Base-by-base conservation (phyloP, 73 alveolate genomes). In the Halteria grandinella region DNA sequence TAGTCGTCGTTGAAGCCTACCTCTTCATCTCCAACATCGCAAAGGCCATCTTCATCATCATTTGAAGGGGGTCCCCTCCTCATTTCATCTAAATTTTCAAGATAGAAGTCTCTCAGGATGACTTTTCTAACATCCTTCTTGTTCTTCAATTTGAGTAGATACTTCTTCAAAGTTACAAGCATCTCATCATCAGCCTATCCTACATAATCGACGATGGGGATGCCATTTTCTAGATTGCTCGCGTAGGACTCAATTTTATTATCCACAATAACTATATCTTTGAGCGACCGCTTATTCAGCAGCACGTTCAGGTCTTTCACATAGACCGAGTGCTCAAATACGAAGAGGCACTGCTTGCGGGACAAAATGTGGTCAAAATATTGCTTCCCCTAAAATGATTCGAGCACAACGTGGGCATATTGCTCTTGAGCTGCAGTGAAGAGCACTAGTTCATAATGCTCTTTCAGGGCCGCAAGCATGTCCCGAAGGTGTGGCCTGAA, bases 161-260 rank as follows among this genome's bases (percentile, higher is more conserved):
- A 62, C 5, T 39, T 39, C 24, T 39, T 18, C 20, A 62, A 59
- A 25, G 24, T 15, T 12, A 31, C 63, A 4, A 77, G 69, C 7
- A 44, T 34, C 15, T 77, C 62, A 40, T 77, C 88, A 40, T 62
- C 75, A 15, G 11, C 27, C 18, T 60, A 72, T 0, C 88, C 88
- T 21, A 59, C 34, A 39, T 47, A 77, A 24, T 73, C 71, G 6
- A 20, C 28, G 15, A 83, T 66, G 1, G 92, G 92, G 25, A 83
- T 83, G 15, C 92, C 92, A 43, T 74, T 83, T n/a, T 83, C 92
- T 12, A 83, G n/a, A 41, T 83, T 57, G 29, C 83, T 55, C 23
- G 79, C 55, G 49, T 73, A 73, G 45, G 78, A 24, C 18, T 55
- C 74, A 6, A 74, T 37, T 31, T 69, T 73, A 60, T 83, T 83